Conservation (phyloP, 257 asterid genomes). For the Solanum chiquidenum region DNA sequence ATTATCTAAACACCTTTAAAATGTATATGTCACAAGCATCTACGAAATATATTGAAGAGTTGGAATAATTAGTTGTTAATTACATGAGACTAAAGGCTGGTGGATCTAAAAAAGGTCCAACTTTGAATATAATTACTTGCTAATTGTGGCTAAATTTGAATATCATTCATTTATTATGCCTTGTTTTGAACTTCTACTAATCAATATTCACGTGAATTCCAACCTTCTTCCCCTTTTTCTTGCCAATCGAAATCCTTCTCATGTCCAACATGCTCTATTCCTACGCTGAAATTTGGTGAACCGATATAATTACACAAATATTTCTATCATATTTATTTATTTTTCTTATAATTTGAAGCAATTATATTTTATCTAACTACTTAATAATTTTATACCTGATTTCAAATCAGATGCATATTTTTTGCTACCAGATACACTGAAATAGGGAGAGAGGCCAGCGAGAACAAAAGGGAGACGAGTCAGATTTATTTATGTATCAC, state of each 20-base stretch:
- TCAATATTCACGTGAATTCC: neutral
- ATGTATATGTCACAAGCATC: neutral
- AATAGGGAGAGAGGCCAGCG: neutral
- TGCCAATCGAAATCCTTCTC: neutral
- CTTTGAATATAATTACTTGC: neutral
- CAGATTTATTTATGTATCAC: no score
- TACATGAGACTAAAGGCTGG: neutral
- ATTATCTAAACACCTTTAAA: neutral
- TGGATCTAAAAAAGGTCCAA: neutral
- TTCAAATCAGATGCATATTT: no score
- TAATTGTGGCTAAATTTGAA: neutral
- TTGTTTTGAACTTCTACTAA: neutral
- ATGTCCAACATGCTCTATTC: neutral
- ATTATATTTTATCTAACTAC: no score
- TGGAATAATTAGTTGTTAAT: neutral
- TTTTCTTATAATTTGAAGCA: no score
- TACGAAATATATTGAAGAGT: neutral
- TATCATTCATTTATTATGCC: neutral
- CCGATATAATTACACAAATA: neutral
- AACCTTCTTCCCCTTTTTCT: neutral
- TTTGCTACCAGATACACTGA: no score
- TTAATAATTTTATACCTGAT: no score
- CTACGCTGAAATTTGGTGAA: neutral
- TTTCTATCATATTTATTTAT: no score
- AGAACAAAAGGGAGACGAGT: neutral